These are phyloP conservation scores for Inga laurina DNA, from an alignment of 306 rosid genomes.

Conservation along the genomic window DNA sequence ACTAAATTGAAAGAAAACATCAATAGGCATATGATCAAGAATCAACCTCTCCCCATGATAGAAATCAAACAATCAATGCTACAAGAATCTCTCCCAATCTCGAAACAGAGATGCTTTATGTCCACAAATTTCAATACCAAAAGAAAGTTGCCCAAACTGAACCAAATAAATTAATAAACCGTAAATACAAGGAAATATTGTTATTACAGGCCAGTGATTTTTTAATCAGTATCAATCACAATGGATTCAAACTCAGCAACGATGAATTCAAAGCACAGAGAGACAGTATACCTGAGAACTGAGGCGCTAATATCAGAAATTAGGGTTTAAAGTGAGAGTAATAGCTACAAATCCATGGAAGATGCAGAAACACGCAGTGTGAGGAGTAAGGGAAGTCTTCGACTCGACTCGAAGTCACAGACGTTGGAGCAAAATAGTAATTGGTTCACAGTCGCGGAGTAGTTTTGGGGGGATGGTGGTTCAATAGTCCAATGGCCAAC, in stretches of 20 bases:
- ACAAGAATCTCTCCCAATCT: background rate
- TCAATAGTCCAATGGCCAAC: background rate
- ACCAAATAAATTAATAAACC: background rate
- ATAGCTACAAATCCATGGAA: background rate
- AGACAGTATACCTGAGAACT: conserved; percentile 22
- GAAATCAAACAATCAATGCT: conserved; percentile 10
- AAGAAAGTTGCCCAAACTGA: background rate
- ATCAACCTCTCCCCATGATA: background rate
- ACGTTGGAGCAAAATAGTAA: background rate
- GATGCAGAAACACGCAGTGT: background rate
- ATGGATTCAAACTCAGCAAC: conserved; percentile 1
- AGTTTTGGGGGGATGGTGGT: background rate
- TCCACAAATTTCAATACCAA: background rate
- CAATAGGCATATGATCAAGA: background rate
- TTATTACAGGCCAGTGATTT: background rate
- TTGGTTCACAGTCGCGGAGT: background rate
- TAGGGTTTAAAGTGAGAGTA: conserved; percentile 31
- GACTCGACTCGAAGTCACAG: background rate
- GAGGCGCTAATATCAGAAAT: conserved; percentile 1
- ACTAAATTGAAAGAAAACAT: conserved; percentile 10
- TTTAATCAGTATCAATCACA: background rate
- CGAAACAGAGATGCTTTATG: background rate
- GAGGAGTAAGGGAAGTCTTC: background rate
- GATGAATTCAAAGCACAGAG: background rate
- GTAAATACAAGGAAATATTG: background rate